phyloP scores from a whole-genome alignment of 331 rosid genomes.

The Phaseolus coccineus region DNA sequence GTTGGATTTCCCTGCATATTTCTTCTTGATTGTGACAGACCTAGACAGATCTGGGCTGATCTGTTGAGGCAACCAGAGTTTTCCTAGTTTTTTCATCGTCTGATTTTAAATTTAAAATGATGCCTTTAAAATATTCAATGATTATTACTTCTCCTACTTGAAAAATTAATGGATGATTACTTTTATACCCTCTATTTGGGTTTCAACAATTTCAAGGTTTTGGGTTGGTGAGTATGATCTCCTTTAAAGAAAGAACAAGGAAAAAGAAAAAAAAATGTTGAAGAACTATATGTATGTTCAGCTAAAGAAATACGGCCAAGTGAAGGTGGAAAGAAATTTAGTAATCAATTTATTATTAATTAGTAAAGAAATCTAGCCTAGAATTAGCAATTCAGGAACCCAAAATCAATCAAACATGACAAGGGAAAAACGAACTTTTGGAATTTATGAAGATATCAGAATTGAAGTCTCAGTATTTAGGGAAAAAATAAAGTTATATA shows the following conservation, averaged over 20 bases:
- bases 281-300: no score
- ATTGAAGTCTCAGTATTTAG: neutral
- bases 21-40: conserved; percentile 34
- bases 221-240: conserved; percentile 29
- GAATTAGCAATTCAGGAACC: conserved; percentile 20
- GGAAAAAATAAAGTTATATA: conserved; percentile 1
- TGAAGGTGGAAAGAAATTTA: conserved; percentile 30
- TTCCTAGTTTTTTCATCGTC: conserved; percentile 25
- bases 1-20: conserved; percentile 30
- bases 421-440: conserved; percentile 9
- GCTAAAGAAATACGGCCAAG: no score
- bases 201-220: conserved; percentile 32
- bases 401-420: neutral
- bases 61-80: neutral
- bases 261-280: no score
- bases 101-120: conserved; percentile 32
- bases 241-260: neutral
- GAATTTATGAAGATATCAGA: conserved; percentile 19
- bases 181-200: neutral
- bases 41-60: conserved; percentile 33
- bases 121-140: neutral
- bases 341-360: neutral
- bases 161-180: conserved; percentile 8
- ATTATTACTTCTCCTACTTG: conserved; percentile 22
- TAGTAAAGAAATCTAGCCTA: conserved; percentile 22